Base-by-base conservation (phyloP, 169 alveolate species). In the Cryptosporidium baileyi region DNA sequence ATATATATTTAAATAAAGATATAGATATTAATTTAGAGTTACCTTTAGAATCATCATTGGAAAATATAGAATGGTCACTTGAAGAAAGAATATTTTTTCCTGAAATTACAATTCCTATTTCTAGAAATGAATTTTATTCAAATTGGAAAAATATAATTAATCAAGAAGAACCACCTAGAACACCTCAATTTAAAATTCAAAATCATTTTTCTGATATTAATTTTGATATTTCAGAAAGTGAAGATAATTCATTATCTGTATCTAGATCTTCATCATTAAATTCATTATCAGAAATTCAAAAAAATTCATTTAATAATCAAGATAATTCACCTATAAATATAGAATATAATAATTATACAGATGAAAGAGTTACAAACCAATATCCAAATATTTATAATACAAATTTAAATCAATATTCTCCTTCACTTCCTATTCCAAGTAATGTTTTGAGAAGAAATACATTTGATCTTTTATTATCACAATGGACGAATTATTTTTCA, bases 131-230 rank as follows among this genome's bases (percentile, higher is more conserved):
- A 17, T 74, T 74, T 13, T 57, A 17, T 17, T 74, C 85, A 3
- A 74, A 74, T 59, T 74, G 85, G 85, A 57, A 38, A 24, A 9
- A 51, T 8, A 52, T 40, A 7, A 51, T 36, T 36, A 38, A 54
- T 13, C 59, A 74, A 2, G 74, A 74, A 54, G 85, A 74, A 24
- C 30, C 43, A 17, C 85, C 85, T 11, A 74, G 60, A 54, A 74
- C 85, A 24, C 85, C 85, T 34, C 85, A 74, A 26, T 54, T 54
- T 26, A 57, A 32, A 22, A 1, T 30, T 9, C 11, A 24, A n/a
- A 22, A 41, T 36, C 15, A 19, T 17, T 22, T 13, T 43, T 61
- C 74, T 5, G 51, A 43, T n/a, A 7, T 44, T n/a, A 28, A 38
- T 28, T 36, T 32, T 3, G 34, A 51, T 32, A 26, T 47, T 28